Evolutionary conservation across 2,329 filamentous ascomycete genomes (phyloP).

Genomic region (Colletotrichum costaricense): DNA sequence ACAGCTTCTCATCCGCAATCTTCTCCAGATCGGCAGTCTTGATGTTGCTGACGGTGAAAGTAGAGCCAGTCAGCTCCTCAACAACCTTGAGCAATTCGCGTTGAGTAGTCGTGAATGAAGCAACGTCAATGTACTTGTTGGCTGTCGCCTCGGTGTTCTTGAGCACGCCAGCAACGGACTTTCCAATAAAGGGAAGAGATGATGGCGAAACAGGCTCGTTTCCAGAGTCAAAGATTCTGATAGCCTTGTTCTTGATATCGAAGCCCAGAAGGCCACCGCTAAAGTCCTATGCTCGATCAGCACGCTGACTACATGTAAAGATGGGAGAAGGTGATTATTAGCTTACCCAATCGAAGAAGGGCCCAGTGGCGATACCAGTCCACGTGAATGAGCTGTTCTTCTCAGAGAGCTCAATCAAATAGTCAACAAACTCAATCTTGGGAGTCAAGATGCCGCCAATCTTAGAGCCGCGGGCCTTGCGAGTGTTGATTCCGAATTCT

Average conservation of each 20-base stretch:
- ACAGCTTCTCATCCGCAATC: conserved; percentile 54
- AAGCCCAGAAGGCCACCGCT: conserved; percentile 62
- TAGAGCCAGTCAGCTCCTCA: conserved; percentile 62
- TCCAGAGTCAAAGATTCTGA: conserved; percentile 67
- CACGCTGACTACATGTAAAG: not conserved
- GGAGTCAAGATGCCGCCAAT: conserved; percentile 42
- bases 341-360: conserved; percentile 71
- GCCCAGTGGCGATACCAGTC: conserved; percentile 68
- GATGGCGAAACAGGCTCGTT: conserved; percentile 61
- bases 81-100: conserved; percentile 64
- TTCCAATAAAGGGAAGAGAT: conserved; percentile 62
- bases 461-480: conserved; percentile 38
- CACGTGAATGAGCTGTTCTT: conserved; percentile 58
- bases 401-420: conserved; percentile 32
- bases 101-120: conserved; percentile 68
- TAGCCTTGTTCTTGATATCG: conserved; percentile 58
- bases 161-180: conserved; percentile 63
- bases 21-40: conserved; percentile 48
- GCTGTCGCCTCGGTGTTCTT: conserved; percentile 60
- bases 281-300: conserved; percentile 52
- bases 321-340: conserved; percentile 9
- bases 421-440: conserved; percentile 41
- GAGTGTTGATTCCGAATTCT: conserved; percentile 59
- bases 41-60: conserved; percentile 58
- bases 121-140: conserved; percentile 69